Evolutionary conservation across 2,329 filamentous ascomycete genomes (phyloP).

Genomic region (Lasiodiplodia hormozganensis): DNA sequence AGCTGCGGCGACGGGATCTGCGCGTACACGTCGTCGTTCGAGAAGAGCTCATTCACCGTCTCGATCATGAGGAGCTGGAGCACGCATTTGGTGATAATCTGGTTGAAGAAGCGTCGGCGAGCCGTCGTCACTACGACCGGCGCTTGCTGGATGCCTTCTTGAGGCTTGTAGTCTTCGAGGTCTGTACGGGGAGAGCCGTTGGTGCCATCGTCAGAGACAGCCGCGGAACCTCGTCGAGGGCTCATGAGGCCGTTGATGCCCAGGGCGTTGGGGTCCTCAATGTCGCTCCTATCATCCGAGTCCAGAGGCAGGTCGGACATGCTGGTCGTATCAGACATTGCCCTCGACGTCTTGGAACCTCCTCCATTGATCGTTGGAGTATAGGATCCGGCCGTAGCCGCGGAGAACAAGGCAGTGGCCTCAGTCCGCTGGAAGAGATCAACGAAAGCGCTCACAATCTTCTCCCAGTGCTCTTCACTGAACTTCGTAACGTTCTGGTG

Average conservation of each 20-base stretch:
- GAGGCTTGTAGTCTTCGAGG: constrained; percentile 84
- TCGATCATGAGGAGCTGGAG: constrained; percentile 99
- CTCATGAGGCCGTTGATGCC: constrained; percentile 51
- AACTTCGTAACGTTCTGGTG: constrained; percentile 97
- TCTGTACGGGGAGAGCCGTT: constrained; percentile 52
- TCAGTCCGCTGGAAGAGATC: constrained; percentile 95
- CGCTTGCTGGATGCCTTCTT: constrained; percentile 75
- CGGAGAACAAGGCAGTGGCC: constrained; percentile 92
- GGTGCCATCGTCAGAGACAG: constrained; percentile 41
- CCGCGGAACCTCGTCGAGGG: constrained; percentile 40
- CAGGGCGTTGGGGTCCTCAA: constrained; percentile 47
- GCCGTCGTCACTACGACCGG: constrained; percentile 92
- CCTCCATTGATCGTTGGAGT: constrained; percentile 48
- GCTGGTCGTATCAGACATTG: constrained; percentile 40
- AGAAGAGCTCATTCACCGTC: constrained; percentile 98
- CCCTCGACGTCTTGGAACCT: constrained; percentile 46
- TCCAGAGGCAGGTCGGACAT: constrained; percentile 43
- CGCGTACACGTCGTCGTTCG: constrained; percentile 91
- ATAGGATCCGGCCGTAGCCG: constrained; percentile 63
- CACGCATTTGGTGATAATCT: constrained; percentile 98
- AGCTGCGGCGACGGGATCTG: constrained; percentile 92
- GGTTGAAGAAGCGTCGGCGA: constrained; percentile 94
- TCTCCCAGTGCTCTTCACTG: constrained; percentile 83
- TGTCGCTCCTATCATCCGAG: constrained; percentile 37
- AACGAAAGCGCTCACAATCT: constrained; percentile 94